A percentile compares a stretch with the other conserved stretches of the same genome.
Evolutionary conservation across 306 rosid genomes (phyloP).

Genomic region (Malus asiatica): DNA sequence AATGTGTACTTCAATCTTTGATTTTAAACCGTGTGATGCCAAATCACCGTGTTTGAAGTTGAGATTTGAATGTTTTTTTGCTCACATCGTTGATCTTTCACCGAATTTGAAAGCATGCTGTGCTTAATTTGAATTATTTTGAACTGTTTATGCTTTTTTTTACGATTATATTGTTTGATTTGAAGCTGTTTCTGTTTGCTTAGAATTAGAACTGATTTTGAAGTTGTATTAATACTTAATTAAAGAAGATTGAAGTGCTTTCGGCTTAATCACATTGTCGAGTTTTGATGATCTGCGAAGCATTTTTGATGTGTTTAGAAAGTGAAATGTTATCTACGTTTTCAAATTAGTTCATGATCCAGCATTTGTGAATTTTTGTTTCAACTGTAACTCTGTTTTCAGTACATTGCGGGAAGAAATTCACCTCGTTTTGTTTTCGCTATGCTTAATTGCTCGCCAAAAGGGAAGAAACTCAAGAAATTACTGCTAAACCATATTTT

Average conservation of each 20-base stretch:
- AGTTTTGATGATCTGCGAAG: neutral
- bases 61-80: constrained; percentile 26
- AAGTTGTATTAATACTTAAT: neutral
- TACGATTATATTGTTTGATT: neutral
- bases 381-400: neutral
- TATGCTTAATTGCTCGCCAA: neutral
- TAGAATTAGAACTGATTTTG: neutral
- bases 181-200: neutral
- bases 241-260: neutral
- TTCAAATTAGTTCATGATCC: neutral
- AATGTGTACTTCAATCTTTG: neutral
- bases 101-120: neutral
- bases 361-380: neutral
- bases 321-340: neutral
- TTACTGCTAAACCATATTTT: neutral
- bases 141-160: neutral
- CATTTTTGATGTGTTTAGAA: neutral
- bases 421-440: neutral
- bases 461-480: neutral
- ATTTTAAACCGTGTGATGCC: neutral
- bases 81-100: constrained; percentile 11
- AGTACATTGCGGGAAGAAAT: neutral
- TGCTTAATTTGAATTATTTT: neutral
- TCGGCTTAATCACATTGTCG: neutral
- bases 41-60: constrained; percentile 20